A percentile compares a stretch with the other conserved stretches of the same genome.
These are phyloP conservation scores for Fusarium sp. DNA, from an alignment of 2,329 filamentous ascomycete species.

Conservation along the genomic window DNA sequence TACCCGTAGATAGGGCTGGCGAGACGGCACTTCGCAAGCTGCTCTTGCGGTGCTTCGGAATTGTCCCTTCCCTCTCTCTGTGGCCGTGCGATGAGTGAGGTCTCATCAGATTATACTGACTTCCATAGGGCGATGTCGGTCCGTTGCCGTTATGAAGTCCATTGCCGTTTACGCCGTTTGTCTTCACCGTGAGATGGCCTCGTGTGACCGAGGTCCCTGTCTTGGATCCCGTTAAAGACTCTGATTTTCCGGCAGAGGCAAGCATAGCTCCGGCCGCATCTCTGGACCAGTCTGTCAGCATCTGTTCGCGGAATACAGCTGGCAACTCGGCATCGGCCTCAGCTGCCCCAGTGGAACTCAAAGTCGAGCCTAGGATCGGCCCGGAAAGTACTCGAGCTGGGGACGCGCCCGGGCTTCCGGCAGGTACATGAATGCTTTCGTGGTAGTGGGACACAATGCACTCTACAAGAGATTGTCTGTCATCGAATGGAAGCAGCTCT, in stretches of 20 bases:
- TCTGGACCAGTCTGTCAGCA: slow-evolving; percentile 85
- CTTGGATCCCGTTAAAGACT: slow-evolving; percentile 83
- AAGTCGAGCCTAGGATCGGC: slow-evolving; percentile 69
- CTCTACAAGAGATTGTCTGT: slow-evolving; percentile 79
- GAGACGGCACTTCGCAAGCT: slow-evolving; percentile 69
- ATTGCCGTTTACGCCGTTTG: slow-evolving; percentile 56
- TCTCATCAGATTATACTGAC: slow-evolving; percentile 64
- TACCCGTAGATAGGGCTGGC: slow-evolving; percentile 60
- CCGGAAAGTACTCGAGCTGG: slow-evolving; percentile 76
- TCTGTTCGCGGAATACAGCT: slow-evolving; percentile 77
- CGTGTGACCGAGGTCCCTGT: slow-evolving; percentile 71
- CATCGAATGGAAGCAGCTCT: slow-evolving; percentile 81
- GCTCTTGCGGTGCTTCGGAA: slow-evolving; percentile 65
- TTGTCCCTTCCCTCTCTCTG: slow-evolving; percentile 52
- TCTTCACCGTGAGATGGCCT: slow-evolving; percentile 72
- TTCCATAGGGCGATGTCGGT: slow-evolving; percentile 64
- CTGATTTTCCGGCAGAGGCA: slow-evolving; percentile 78
- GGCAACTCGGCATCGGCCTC: slow-evolving; percentile 72
- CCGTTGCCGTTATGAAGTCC: slow-evolving; percentile 52
- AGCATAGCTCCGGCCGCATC: slow-evolving; percentile 79
- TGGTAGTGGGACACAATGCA: slow-evolving; percentile 81
- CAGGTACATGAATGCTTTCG: slow-evolving; percentile 72
- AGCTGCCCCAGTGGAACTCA: slow-evolving; percentile 57
- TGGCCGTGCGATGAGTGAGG: slow-evolving; percentile 63
- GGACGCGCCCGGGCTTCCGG: slow-evolving; percentile 78